phyloP scores from a whole-genome alignment of 768 basidiomycete genomes.

The Suillus variegatus region DNA sequence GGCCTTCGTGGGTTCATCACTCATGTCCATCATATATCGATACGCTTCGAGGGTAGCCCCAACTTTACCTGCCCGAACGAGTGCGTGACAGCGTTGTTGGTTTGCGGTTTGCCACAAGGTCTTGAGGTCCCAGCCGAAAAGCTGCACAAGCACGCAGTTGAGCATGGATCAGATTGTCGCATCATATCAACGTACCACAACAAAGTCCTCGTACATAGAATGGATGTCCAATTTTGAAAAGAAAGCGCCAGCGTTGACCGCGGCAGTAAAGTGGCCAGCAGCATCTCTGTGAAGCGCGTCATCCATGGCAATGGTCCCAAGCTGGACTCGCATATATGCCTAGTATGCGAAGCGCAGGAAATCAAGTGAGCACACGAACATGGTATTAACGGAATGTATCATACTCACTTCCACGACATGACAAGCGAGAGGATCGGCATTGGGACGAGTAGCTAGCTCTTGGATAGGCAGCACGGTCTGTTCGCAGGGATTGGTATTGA shows the following conservation, averaged over 20 bases:
- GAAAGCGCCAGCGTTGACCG: neutral
- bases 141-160: neutral
- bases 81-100: neutral
- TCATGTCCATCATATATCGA: neutral
- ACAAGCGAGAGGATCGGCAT: neutral
- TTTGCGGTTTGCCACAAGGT: neutral
- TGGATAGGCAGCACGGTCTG: neutral
- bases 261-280: neutral
- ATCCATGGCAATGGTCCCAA: neutral
- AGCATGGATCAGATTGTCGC: neutral
- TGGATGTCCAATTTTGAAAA: neutral
- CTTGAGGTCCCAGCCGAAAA: neutral
- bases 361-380: neutral
- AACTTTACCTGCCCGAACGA: neutral
- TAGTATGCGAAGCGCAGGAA: neutral
- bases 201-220: neutral
- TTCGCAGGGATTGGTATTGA: neutral
- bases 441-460: neutral
- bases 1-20: neutral
- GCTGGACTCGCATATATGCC: neutral
- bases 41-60: neutral
- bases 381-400: neutral
- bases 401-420: neutral
- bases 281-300: neutral
- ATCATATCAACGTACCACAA: neutral